These are phyloP conservation scores for Anthracocystis setariae DNA, from an alignment of 1,284 basidiomycete species.

Conservation along the genomic window DNA sequence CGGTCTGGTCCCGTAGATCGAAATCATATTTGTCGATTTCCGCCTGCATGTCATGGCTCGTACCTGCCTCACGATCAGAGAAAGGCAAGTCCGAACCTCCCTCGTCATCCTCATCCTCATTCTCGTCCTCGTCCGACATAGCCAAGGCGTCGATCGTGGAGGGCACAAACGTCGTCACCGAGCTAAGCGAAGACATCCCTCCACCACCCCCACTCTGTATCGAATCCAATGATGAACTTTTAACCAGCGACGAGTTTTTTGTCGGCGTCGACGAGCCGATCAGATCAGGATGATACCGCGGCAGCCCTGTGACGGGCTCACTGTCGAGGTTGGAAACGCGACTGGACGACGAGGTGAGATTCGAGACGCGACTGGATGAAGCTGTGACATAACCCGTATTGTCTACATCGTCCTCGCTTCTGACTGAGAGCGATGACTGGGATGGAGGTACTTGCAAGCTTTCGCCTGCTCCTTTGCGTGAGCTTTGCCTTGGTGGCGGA, in stretches of 20 bases:
- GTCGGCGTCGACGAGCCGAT: slow-evolving; percentile 24
- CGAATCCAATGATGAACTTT: slow-evolving; percentile 15
- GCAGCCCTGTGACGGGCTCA: slow-evolving; percentile 17
- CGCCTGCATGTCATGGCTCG: not conserved
- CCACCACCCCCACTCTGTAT: slow-evolving; percentile 6
- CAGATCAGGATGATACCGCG: slow-evolving; percentile 11
- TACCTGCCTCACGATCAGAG: not conserved
- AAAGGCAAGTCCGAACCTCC: not conserved
- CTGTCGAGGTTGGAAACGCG: slow-evolving; percentile 21
- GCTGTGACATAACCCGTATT: slow-evolving; percentile 30
- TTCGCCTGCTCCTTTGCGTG: not conserved
- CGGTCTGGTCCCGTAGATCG: slow-evolving; percentile 29
- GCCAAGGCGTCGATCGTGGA: slow-evolving; percentile 4
- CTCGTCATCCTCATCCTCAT: not conserved
- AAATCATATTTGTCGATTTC: slow-evolving; percentile 26
- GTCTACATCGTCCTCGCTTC: slow-evolving; percentile 22
- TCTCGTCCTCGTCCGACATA: slow-evolving; percentile 22
- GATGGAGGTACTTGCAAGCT: slow-evolving; percentile 15
- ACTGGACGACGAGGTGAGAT: slow-evolving; percentile 2
- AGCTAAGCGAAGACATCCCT: slow-evolving; percentile 19
- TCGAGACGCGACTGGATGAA: slow-evolving; percentile 26
- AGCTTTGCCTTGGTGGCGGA: no score
- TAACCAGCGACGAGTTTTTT: not conserved
- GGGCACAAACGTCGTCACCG: slow-evolving; percentile 44
- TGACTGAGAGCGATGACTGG: slow-evolving; percentile 23